phyloP scores from a whole-genome alignment of 2,329 filamentous ascomycete species.

The Sporothrix humicola region DNA sequence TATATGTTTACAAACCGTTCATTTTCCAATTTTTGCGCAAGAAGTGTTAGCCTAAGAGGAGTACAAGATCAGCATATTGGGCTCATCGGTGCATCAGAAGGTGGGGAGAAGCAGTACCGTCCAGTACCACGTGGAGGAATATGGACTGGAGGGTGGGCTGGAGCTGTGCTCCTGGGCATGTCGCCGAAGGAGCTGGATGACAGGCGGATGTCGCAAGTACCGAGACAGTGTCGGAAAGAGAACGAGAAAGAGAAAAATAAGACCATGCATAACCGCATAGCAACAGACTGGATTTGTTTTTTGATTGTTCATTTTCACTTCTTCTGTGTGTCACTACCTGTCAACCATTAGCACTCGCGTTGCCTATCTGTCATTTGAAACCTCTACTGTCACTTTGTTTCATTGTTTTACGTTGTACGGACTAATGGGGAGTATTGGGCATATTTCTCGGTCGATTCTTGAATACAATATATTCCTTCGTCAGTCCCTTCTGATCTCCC shows the following conservation, averaged over 20 bases:
- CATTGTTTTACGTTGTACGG: background rate
- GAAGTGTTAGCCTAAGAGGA: background rate
- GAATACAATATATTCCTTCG: too few relatives aligned
- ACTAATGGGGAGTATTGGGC: background rate
- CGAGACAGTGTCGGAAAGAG: background rate
- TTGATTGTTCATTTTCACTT: background rate
- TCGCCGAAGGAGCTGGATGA: background rate
- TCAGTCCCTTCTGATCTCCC: background rate
- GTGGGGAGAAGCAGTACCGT: background rate
- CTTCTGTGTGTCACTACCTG: background rate
- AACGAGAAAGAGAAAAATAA: background rate
- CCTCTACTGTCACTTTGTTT: background rate
- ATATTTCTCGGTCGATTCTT: too few relatives aligned
- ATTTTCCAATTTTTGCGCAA: background rate
- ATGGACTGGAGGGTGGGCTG: background rate
- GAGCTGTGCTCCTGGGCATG: background rate
- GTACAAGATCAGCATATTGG: background rate
- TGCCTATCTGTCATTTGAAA: background rate
- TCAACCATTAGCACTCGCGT: background rate
- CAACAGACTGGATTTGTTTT: conserved; percentile 29
- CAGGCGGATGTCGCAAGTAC: background rate
- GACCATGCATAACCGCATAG: background rate
- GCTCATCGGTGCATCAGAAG: background rate
- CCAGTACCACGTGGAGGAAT: background rate
- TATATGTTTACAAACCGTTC: background rate